These are phyloP conservation scores for Funneliformis caledonium DNA, from an alignment of 371 early-diverging fungal genomes.

Conservation along the genomic window DNA sequence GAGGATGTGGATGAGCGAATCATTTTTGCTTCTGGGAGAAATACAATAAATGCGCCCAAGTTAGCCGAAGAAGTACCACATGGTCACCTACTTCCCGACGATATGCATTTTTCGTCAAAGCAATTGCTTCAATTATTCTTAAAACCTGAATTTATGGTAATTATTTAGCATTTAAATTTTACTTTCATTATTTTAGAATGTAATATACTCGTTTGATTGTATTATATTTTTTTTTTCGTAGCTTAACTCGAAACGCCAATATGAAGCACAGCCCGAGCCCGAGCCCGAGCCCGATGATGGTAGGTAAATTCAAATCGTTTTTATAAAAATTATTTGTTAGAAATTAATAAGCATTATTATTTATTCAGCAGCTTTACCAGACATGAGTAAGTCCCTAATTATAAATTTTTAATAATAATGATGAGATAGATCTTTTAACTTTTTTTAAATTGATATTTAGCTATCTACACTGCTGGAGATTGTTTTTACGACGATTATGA, in stretches of 20 bases:
- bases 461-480: conserved; percentile 29
- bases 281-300: too few species aligned
- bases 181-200: not conserved
- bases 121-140: conserved; percentile 79
- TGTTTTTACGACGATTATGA: conserved; percentile 42
- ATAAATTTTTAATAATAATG: not conserved
- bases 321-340: too few species aligned
- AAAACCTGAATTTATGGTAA: conserved; percentile 76
- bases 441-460: too few species aligned
- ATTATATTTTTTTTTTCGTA: not conserved
- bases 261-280: conserved; percentile 24
- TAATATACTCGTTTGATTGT: not conserved
- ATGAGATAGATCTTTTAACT: too few species aligned
- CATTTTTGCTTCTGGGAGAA: conserved; percentile 73
- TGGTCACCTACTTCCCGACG: conserved; percentile 79
- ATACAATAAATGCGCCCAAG: conserved; percentile 57
- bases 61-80: conserved; percentile 50
- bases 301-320: too few species aligned
- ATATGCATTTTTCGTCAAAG: conserved; percentile 85
- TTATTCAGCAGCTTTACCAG: conserved; percentile 27
- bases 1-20: conserved; percentile 60
- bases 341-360: too few species aligned
- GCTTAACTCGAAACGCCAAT: conserved; percentile 1
- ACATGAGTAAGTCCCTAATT: conserved; percentile 31
- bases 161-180: conserved; percentile 36